Base-by-base conservation (phyloP, 441 rosid genomes). In the Pelargonium cotyledonis region DNA sequence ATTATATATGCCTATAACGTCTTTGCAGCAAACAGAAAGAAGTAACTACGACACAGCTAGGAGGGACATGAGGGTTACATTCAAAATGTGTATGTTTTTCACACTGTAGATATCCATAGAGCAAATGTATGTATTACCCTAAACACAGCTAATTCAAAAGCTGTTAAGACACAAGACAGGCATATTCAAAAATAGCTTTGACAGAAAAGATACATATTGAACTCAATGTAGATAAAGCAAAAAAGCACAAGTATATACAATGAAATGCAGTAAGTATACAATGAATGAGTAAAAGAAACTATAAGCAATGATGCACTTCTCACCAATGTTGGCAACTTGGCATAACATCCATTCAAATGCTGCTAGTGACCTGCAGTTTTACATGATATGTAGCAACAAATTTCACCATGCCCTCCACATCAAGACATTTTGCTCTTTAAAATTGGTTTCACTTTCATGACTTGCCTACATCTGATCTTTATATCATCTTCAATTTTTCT, bases 371-470 rank as follows among this genome's bases (percentile, higher is more conserved):
- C n/a, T n/a, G n/a, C n/a, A n/a, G n/a, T n/a, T n/a, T n/a, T n/a
- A n/a, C n/a, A n/a, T 12, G 5, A 49, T 49, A 12, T 2, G 14
- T 2, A 11, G 55, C 3, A 16, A 5, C n/a, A n/a, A 11, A 49
- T 4, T 49, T 49, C 55, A 49, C 16, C 55, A 14, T 49, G 14
- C 55, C 29, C 15, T 21, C 18, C 31, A 16, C 71, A 19, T 46
- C 62, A 31, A 9, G 61, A 35, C 64, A 46, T 47, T 78, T 76
- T 72, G 26, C 51, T 61, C 57, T 70, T 79, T 81, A 82, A 75
- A 43, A 77, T 55, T 5, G 88, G 94, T 75, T 89, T 92, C 61
- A 76, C 73, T 76, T 80, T 84, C 85, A 80, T 87, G 66, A 82
- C 83, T 66, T 78, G 79, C 65, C 64, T 73, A 80, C 55, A 82